Evolutionary conservation across 2,329 filamentous ascomycete species (phyloP), one percentile per base, ranked within the genome.

Genomic region (Xylaria sp.): DNA sequence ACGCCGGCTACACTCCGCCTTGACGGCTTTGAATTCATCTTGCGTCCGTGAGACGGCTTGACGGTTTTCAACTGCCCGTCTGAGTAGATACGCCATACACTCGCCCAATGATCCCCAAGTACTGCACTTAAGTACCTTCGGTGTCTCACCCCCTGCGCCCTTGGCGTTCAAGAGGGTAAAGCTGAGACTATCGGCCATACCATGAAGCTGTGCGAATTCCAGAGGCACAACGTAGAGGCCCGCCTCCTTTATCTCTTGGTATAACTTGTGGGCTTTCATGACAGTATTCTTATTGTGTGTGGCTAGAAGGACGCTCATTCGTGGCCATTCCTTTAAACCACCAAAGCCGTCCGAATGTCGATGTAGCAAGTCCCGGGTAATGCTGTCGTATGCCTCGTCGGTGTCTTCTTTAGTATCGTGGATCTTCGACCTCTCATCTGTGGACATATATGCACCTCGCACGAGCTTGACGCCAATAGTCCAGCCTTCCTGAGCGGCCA

Each of bases 151-250:
- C 23, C 21, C 23, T 25, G 37, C 51, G 17, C n/a, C 35, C 51
- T 35, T 44, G 27, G 51, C 38, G 13, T 23, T 3, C 38, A 54
- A 35, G 17, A 44, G 38, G 27, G 38, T 33, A 44, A 54, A 54
- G 51, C 38, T 54, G 10, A 54, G 23, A 23, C 51, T 54, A 9
- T 54, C 51, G 3, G 51, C 51, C 51, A 54, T 54, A 8, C 51
- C 51, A 35, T 54, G 51, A 3, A 54, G 51, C 51, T 54, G 51
- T 23, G 51, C 38, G 38, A 54, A 54, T 35, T 54, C 38, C 6
- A 44, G 17, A 3, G 38, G 51, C 19, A 54, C 51, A 23, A 13
- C n/a, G 13, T 11, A 5, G 13, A 13, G 40, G 5, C 40, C 40
- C 21, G 23, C 27, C 6, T 35, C 17, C 10, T 3, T 33, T 13